Evolutionary conservation across 1,284 basidiomycete species (phyloP).

Genomic region (Mycena citricolor): DNA sequence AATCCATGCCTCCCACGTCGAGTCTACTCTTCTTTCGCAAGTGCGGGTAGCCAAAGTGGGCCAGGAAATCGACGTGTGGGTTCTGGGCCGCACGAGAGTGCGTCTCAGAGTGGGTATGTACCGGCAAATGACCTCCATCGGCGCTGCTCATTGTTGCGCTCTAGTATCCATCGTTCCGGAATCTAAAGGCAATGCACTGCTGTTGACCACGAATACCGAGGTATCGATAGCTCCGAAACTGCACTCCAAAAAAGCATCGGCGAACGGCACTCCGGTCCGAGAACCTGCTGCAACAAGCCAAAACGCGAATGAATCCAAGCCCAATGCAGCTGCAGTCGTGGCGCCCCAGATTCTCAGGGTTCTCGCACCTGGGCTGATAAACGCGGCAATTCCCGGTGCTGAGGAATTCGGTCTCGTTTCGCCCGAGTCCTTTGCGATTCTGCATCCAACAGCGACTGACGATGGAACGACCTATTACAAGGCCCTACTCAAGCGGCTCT

Average conservation of each 20-base stretch:
- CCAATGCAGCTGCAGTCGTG: constrained; percentile 32
- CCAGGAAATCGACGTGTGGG: constrained; percentile 93
- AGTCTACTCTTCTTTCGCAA: constrained; percentile 87
- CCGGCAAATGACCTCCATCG: no score
- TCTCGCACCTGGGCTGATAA: constrained; percentile 31
- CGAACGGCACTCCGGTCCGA: constrained; percentile 4
- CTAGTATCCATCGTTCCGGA: constrained; percentile 60
- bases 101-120: constrained; percentile 79
- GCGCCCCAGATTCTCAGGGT: constrained; percentile 38
- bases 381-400: no score
- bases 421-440: constrained; percentile 38
- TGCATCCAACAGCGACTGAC: constrained; percentile 26
- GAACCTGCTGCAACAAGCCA: no score
- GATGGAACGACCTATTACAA: constrained; percentile 31
- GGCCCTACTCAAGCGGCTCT: constrained; percentile 37
- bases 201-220: constrained; percentile 88
- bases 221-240: constrained; percentile 87
- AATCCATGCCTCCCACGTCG: constrained; percentile 87
- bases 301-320: constrained; percentile 2
- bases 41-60: constrained; percentile 83
- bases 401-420: constrained; percentile 52
- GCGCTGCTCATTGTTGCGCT: constrained; percentile 4
- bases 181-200: constrained; percentile 50
- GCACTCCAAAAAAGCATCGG: constrained; percentile 31
- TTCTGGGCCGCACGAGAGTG: constrained; percentile 83